Evolutionary conservation across 768 basidiomycete species (phyloP), one percentile per base, ranked within the genome.

Genomic region (Mycena belliarum): DNA sequence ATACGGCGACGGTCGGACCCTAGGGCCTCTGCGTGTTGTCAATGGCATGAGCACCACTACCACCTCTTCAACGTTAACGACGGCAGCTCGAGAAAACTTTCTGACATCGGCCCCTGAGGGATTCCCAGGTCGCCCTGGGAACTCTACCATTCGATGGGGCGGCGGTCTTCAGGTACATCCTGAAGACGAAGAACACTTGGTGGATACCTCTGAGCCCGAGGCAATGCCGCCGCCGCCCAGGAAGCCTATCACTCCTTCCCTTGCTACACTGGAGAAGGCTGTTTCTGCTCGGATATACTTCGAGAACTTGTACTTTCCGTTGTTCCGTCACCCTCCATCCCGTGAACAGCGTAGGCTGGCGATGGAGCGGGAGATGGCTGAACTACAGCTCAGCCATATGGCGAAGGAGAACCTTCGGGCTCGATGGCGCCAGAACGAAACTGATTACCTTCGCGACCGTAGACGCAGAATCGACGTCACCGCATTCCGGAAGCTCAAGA

Each of bases 201-300:
- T 68, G 60, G 73, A 75, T 54, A 69, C 65, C 50, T 63, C 61
- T 65, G 68, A 71, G 63, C 53, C 70, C 63, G 66, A 68, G 15
- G 64, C 66, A 21, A 69, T 61, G 56, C 75, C 70, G 40, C 75
- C 70, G 40, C 75, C 74, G 44, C 80, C 80, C 58, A 78, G 75
- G 64, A 81, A 80, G 70, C 75, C 80, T 51, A 88, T 98, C 67
- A 85, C 81, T 15, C 95, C 96, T 37, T 95, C 95, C 52, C 79
- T 99, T 55, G 81, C 87, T 41, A 97, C 96, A 28, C 79, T 98
- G 68, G 95, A 99, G 73, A 95, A 91, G 71, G 93, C 95, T 49
- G 92, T 94, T 57, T 88, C 95, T 32, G 87, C 91, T 38, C 86
- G 91, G 69, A 92, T 98, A 75, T 97, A 87, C 81, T 97, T 98